Percentiles rank a stretch among this genome's conserved stretches.
These are phyloP conservation scores for Mesembryanthemum crystallinum DNA, from an alignment of 148 eudicot genomes.

Conservation along the genomic window DNA sequence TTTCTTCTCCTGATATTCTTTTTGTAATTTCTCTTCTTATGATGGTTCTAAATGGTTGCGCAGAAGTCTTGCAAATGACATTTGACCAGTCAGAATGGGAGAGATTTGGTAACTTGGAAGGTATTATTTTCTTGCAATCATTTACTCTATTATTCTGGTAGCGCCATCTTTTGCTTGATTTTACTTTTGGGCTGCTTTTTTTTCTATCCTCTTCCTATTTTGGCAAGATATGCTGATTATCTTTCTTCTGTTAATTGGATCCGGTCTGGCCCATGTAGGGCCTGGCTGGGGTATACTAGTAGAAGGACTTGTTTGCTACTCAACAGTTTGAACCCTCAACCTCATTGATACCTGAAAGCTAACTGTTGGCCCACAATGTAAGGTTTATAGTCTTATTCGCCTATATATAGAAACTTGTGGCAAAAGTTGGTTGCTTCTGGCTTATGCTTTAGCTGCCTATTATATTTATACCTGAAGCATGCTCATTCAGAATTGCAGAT, in stretches of 20 bases:
- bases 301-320: neutral
- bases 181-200: neutral
- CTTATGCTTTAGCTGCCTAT: neutral
- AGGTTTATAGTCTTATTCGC: no score
- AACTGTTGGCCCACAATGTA: no score
- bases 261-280: slow-evolving; percentile 1
- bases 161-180: neutral
- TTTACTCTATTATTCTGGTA: neutral
- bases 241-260: neutral
- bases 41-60: slow-evolving; percentile 19
- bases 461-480: neutral
- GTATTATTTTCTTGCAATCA: slow-evolving; percentile 29
- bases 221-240: neutral
- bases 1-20: slow-evolving; percentile 12
- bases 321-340: neutral
- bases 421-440: neutral
- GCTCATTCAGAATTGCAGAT: no score
- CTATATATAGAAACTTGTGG: neutral
- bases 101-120: slow-evolving; percentile 53
- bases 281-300: neutral
- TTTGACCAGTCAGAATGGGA: slow-evolving; percentile 61
- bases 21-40: slow-evolving; percentile 13
- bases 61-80: slow-evolving; percentile 66
- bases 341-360: neutral
- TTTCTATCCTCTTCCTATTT: neutral